Evolutionary conservation across 768 basidiomycete species (phyloP).

Genomic region (Gloeophyllum trabeum): DNA sequence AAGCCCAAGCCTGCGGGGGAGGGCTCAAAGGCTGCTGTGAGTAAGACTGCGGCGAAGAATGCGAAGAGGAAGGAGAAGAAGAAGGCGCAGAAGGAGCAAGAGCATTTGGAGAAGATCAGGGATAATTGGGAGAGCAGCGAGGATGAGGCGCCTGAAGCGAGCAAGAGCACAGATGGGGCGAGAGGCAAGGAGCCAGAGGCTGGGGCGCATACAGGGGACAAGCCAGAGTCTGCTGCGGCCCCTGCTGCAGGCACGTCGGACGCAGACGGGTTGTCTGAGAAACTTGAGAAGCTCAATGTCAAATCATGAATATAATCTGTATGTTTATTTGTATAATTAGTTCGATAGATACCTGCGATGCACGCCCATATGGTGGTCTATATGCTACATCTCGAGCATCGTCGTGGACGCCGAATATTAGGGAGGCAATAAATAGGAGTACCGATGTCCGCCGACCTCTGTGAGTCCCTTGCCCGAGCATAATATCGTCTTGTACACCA

Average conservation of each 20-base stretch:
- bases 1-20: constrained; percentile 16
- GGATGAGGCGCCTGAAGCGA: constrained; percentile 15
- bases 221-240: constrained; percentile 7
- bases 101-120: constrained; percentile 44
- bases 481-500: not conserved
- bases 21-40: constrained; percentile 20
- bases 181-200: constrained; percentile 11
- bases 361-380: too few relatives aligned
- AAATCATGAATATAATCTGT: too few relatives aligned
- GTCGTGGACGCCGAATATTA: too few relatives aligned
- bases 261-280: constrained; percentile 29
- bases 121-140: constrained; percentile 76
- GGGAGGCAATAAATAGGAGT: too few relatives aligned
- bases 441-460: too few relatives aligned
- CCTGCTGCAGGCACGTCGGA: constrained; percentile 3
- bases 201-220: constrained; percentile 8
- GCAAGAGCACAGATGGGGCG: constrained; percentile 7
- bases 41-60: constrained; percentile 57
- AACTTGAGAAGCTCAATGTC: constrained; percentile 49
- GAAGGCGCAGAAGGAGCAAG: constrained; percentile 39
- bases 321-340: too few relatives aligned
- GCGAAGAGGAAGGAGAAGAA: constrained; percentile 76
- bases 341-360: too few relatives aligned
- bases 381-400: too few relatives aligned
- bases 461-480: not conserved